Base-by-base conservation (phyloP, 805 yeast genomes). In the Saccharomycodes ludwigii region DNA sequence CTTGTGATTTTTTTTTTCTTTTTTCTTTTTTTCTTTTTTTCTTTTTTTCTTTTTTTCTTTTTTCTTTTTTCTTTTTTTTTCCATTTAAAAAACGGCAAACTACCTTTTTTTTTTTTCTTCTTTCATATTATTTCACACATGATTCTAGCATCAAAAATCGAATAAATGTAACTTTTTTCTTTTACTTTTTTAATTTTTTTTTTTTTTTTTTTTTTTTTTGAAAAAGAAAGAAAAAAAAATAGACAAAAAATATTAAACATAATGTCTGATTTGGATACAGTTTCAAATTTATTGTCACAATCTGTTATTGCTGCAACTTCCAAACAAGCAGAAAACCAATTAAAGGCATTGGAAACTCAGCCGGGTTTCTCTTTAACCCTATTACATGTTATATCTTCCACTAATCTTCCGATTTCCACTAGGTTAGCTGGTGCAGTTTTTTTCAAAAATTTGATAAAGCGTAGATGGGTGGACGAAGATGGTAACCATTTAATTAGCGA, bases 401-500 rank as follows among this genome's bases (percentile, higher is more conserved):
- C 62, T 19, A 63, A 65, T 25, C 47, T 75, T 25, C 65, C 68
- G 3, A 50, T 54, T 4, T 61, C 80, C 2, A 70, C 79, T 1
- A 66, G 96, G 39, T 61, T 86, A 29, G 95, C 98, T 1, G 94
- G 82, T 13, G 84, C 95, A 1, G 60, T 93, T 32, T 85, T 79
- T 56, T 84, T 91, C 59, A 91, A 91, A 53, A 91, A 91, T 52
- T 68, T 84, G 39, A 66, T 91, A 40, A 77, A 71, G 45, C 63
- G 95, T 31, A 76, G 70, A 44, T 91, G 95, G 96, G 76, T 80
- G 31, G 85, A 85, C 54, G 94, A 83, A 42, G 79, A 82, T 33
- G 97, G 98, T 5, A 68, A 68, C 31, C 76, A 91, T 50, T 47
- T 74, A 35, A 60, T 86, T 18, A 56, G 59, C 4, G 95, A 86